phyloP scores from a whole-genome alignment of 1,284 basidiomycete species.

The Trichosporon asahii region DNA sequence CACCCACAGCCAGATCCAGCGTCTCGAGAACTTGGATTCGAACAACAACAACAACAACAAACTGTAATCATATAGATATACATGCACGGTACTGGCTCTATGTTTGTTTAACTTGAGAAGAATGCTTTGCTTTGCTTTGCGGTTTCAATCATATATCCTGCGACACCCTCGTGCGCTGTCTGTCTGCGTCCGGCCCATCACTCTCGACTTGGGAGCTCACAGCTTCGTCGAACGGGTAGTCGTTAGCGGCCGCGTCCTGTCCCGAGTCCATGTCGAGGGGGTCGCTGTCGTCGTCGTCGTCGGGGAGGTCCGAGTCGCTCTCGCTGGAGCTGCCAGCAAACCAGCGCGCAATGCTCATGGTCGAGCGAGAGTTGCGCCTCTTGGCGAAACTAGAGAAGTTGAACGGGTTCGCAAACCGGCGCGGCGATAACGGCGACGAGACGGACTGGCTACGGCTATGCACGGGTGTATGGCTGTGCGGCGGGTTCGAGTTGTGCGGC shows the following conservation, averaged over 20 bases:
- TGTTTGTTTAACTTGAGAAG: constrained; percentile 1
- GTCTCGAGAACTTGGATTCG: constrained; percentile 48
- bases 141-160: constrained; percentile 5
- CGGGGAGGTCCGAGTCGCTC: constrained; percentile 9
- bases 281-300: constrained; percentile 16
- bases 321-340: constrained; percentile 28
- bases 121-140: too few species aligned
- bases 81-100: constrained; percentile 19
- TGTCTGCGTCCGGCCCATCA: constrained; percentile 2
- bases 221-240: constrained; percentile 3
- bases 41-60: constrained; percentile 31
- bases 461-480: not conserved
- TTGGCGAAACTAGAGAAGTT: constrained; percentile 29
- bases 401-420: constrained; percentile 1
- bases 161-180: not conserved
- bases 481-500: not conserved
- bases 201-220: constrained; percentile 1
- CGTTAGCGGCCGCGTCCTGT: not conserved
- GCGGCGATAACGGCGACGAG: constrained; percentile 3
- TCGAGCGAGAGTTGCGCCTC: constrained; percentile 29
- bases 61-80: constrained; percentile 26
- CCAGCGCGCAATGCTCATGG: constrained; percentile 38
- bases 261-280: constrained; percentile 12
- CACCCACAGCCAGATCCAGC: constrained; percentile 47
- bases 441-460: not conserved